Evolutionary conservation across 257 asterid species (phyloP), one percentile per base, ranked within the genome.

Genomic region (Marsdenia floribunda): DNA sequence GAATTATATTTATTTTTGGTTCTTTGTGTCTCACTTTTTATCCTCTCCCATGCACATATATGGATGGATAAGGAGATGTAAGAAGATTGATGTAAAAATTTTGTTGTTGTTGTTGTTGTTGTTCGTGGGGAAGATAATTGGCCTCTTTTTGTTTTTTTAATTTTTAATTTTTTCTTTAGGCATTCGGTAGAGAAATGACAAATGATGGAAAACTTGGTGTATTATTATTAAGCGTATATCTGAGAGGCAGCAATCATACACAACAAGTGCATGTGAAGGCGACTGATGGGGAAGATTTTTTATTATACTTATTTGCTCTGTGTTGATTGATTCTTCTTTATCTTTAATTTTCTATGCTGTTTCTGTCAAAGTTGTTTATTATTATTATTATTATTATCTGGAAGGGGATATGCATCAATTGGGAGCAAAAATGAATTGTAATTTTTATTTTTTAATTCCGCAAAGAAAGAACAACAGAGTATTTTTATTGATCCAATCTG

Each of bases 61-160:
- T 40, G 29, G 71, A 83, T 79, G 29, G 71, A 83, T 79, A 78
- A 75, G 75, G 85, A 85, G 85, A 81, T 77, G 79, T 54, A 61
- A 14, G 46, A 10, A 21, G 69, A 73, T 8, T 44, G 18, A 58
- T 73, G 76, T 73, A 40, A 22, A 71, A 58, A 13, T 14, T 52
- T 40, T 38, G 11, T 44, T 44, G 11, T 44, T 42, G 46, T 42
- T 42, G 46, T 42, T 58, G 35, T 38, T 58, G 19, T 40, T 12
- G 42, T 12, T 60, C n/a, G 3, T 29, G 3, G 0, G 14, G 19
- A 42, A 58, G 58, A 53, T 22, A 61, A 57, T 2, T 72, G 10
- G 10, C 2, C 47, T 46, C 35, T 1, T 19, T 5, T 21, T 6
- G 33, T 59, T 42, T n/a, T 58, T 44, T 44, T 44, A 6, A 6